Evolutionary conservation across 2,329 filamentous ascomycete species (phyloP), one percentile per base, ranked within the genome.

Genomic region (Neofusicoccum parvum): DNA sequence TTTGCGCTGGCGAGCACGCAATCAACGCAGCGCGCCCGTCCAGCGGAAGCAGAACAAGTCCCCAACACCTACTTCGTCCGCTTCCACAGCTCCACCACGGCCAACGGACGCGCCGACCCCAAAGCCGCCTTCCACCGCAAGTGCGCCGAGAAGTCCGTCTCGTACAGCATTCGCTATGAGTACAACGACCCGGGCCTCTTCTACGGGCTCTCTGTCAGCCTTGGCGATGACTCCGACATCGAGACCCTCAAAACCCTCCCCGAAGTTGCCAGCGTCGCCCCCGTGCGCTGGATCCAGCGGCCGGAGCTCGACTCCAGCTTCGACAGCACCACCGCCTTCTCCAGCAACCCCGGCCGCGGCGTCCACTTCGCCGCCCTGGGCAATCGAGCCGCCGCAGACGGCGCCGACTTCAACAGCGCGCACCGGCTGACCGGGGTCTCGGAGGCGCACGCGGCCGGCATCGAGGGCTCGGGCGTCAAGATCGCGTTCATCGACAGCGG

Each of bases 401-500:
- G 37, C 5, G 20, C 20, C 14, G 53, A 58, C 12, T 32, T 58
- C 53, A 58, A 58, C 53, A 27, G 37, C 3, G 68, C 75, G 5
- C 75, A 77, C 56, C 68, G 76, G 20, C 73, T 76, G 71, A 75
- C 74, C 10, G 74, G 76, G 34, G 70, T 77, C 10, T 72, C 76
- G 37, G 70, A 68, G 51, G 74, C 83, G 15, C 79, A 79, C 11
- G 77, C 74, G 3, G 72, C 76, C 43, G 81, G 82, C 6, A 72
- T 80, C 34, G 82, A 78, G 1, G 82, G 83, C 23, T 77, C 80
- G 37, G 82, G 82, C 1, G 70, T 82, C 41, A 77, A 76, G 32
- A 74, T 84, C 23, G 81, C 74, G 10, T 71, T 83, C 37, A 72
- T 83, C 56, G 79, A 82, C 66, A 77, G 73, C 34, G 80, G 79